Base-by-base conservation (phyloP, 164 flowering plant species). In the Dillenia suffruticosa region DNA sequence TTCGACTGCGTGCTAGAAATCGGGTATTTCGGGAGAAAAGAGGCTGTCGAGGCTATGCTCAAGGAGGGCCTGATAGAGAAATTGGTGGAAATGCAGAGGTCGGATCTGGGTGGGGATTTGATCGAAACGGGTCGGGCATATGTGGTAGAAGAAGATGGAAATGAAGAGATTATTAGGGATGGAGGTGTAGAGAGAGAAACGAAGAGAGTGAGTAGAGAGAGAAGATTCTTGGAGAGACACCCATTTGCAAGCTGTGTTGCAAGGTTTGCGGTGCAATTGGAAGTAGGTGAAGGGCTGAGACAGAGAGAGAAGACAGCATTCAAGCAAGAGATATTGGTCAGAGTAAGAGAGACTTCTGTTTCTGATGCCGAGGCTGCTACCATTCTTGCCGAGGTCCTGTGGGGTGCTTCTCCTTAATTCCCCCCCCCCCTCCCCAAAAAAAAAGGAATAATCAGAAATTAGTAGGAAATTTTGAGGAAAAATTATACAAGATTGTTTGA, bases 281-380 rank as follows among this genome's bases (percentile, higher is more conserved):
- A 92, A 68, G 92, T 92, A 0, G 98, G 98, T 11, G 93, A 90
- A 61, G 97, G 96, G 67, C 56, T 92, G 73, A 86, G 98, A 73
- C 88, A 86, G 67, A 84, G 93, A 43, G 98, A 93, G 74, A 91
- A 68, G 68, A 83, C 92, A 22, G 89, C 75, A 1, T 80, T 86
- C 45, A 94, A 91, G 82, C 78, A 68, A 57, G 88, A 86, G 77
- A 81, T 91, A 5, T 57, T 91, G 78, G 61, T 17, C 61, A 81
- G 74, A 66, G 85, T 86, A 9, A 83, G 80, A 61, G 87, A 87
- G 46, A 83, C 80, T 46, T 81, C 68, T 56, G 67, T 50, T 63
- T 74, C 77, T 51, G 92, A 87, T 64, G 92, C 94, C 32, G 92
- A 87, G 57, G 78, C 86, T 52, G 88, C 96, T 57, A 84, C 96